Conservation (phyloP, 176 grass and related monocot genomes). For the Chloris gayana region DNA sequence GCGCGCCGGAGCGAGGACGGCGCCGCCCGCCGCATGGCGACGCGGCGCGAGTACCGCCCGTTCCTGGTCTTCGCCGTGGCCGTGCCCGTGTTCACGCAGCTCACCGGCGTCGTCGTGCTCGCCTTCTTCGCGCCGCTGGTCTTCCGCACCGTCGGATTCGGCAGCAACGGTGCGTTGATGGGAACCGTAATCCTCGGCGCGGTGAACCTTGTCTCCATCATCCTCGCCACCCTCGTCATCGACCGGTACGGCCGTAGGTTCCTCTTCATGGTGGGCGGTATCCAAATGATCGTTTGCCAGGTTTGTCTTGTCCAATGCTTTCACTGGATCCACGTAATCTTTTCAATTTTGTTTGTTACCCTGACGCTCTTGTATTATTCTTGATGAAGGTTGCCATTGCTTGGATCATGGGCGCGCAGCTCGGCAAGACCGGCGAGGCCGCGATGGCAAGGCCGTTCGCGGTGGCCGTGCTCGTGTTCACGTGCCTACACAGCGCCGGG, state of each 20-base stretch:
- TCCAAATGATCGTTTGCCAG: conserved; percentile 67
- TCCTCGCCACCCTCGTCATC: conserved; percentile 64
- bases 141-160: conserved; percentile 80
- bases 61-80: conserved; percentile 72
- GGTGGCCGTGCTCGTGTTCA: conserved; percentile 60
- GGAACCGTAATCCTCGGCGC: conserved; percentile 45
- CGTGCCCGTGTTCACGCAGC: conserved; percentile 84
- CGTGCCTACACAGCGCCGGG: conserved; percentile 55
- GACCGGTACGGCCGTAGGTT: conserved; percentile 74
- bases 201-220: conserved; percentile 51
- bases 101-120: conserved; percentile 74
- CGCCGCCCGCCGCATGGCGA: conserved; percentile 55
- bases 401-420: conserved; percentile 68
- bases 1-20: conserved; percentile 49
- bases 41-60: conserved; percentile 66
- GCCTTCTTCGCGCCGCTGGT: conserved; percentile 81
- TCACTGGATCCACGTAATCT: not conserved
- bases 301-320: conserved; percentile 3
- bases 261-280: conserved; percentile 73
- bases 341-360: not conserved
- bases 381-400: conserved; percentile 50
- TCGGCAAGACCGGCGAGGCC: conserved; percentile 31
- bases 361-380: no score
- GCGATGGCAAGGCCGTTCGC: conserved; percentile 48
- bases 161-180: conserved; percentile 44